Evolutionary conservation across 2,329 filamentous ascomycete genomes (phyloP), one percentile per base, ranked within the genome.

Genomic region (Botryotinia convoluta): DNA sequence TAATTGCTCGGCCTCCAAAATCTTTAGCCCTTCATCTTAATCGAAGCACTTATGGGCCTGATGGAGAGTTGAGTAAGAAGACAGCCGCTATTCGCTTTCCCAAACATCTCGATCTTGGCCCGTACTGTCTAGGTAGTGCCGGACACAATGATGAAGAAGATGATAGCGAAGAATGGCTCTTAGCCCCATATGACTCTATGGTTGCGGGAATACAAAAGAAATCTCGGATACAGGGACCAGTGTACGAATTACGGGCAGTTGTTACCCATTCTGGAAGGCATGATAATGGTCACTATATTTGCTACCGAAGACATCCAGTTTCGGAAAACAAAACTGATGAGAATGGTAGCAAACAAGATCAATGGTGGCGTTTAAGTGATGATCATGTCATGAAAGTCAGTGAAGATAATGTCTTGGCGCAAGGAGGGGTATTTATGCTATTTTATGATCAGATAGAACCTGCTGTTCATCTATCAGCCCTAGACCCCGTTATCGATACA

Each of bases 281-380:
- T 81, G 94, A 98, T 75, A 97, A 97, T 78, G 96, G 96, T 0
- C 96, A 99, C 83, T 98, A 99, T 78, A 90, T 98, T 57, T 97
- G 94, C 81, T 97, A 96, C 82, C 88, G 93, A 69, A 93, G 92
- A 79, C 91, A 93, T 79, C 86, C 88, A 1, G 70, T 63, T 59
- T 39, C 69, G 29, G 63, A 72, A 12, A 32, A 59, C 4, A 80
- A 76, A n/a, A 76, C 76, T 9, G 80, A 82, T 44, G 79, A 78
- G 10, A 72, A 77, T 62, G 74, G 73, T 10, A 78, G 80, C 20
- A 71, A 76, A 35, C 77, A 77, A 51, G 76, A 79, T 76, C 87
- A 89, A 74, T 98, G 96, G 96, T 99, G 94, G 91, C 87, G 93
- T 26, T 86, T 98, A 42, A 98, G 95, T 81, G 95, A 98, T 79